Conservation (phyloP, 495 filamentous ascomycete species). For the Lasiosphaeria hispida region DNA sequence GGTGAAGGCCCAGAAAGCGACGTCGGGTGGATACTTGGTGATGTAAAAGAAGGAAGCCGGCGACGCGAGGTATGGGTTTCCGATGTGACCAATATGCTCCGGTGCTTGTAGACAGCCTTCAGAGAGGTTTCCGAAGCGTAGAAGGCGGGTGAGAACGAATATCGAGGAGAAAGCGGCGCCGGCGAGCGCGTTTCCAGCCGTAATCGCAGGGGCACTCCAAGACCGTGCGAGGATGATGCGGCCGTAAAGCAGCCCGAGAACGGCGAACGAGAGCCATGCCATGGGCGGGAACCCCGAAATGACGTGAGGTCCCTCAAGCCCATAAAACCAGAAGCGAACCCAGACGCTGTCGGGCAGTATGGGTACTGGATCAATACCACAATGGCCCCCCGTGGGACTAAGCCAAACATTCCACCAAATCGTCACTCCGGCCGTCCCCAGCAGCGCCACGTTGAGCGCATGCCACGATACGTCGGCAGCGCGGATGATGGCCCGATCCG, state of each 20-base stretch:
- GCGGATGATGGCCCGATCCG: conserved; percentile 24
- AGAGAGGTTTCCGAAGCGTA: conserved; percentile 34
- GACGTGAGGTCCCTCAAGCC: conserved; percentile 6
- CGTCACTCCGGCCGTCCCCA: conserved; percentile 20
- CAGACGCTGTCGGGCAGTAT: conserved; percentile 13
- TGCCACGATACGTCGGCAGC: conserved; percentile 33
- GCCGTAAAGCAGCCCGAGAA: conserved; percentile 37
- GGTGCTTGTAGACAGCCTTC: conserved; percentile 33
- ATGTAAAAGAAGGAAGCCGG: conserved; percentile 34
- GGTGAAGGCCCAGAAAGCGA: conserved; percentile 34
- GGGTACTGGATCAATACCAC: conserved; percentile 10
- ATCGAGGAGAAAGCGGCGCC: conserved; percentile 19
- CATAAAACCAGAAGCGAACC: conserved; percentile 30
- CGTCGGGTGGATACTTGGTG: conserved; percentile 38
- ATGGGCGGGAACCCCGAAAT: conserved; percentile 34
- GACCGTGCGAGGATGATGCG: conserved; percentile 30
- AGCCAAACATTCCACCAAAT: conserved; percentile 39
- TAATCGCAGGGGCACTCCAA: conserved; percentile 24
- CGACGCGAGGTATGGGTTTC: conserved; percentile 33
- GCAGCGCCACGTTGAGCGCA: conserved; percentile 26
- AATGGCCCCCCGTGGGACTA: conserved; percentile 30
- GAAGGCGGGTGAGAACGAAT: conserved; percentile 27
- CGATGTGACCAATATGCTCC: conserved; percentile 20
- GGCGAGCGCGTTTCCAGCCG: conserved; percentile 20
- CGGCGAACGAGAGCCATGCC: conserved; percentile 36